A percentile compares a stretch with the other conserved stretches of the same genome.
These are phyloP conservation scores for Ceratocystis ficicola DNA, from an alignment of 2,329 filamentous ascomycete species.

Conservation along the genomic window DNA sequence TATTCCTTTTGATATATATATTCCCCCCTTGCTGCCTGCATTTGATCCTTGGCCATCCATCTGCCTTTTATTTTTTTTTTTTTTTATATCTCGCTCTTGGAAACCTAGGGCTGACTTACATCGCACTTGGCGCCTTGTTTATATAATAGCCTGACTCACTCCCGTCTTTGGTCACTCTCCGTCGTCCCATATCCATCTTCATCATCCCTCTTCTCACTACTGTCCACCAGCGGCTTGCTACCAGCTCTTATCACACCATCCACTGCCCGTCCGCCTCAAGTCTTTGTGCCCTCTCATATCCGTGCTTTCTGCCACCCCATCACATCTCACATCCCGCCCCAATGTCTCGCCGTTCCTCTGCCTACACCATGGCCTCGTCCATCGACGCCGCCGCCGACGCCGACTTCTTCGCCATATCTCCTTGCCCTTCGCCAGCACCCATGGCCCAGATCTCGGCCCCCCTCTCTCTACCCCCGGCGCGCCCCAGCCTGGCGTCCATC, in stretches of 20 bases:
- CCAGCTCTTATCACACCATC: neutral
- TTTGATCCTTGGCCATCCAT: neutral
- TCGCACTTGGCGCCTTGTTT: neutral
- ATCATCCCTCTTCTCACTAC: neutral
- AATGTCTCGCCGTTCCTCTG: slow-evolving; percentile 17
- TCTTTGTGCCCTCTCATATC: too few species aligned
- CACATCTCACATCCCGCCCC: neutral
- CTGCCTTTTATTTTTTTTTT: slow-evolving; percentile 2
- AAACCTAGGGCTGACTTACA: slow-evolving; percentile 4
- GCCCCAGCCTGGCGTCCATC: slow-evolving; percentile 2
- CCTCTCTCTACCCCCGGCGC: neutral
- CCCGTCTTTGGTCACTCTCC: neutral
- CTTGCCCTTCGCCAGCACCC: slow-evolving; percentile 11
- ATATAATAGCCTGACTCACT: slow-evolving; percentile 1
- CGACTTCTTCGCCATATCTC: slow-evolving; percentile 21
- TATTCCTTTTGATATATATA: neutral
- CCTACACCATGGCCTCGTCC: slow-evolving; percentile 14
- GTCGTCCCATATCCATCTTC: neutral
- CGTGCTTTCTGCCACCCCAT: neutral
- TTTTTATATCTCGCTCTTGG: neutral
- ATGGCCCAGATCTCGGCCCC: neutral
- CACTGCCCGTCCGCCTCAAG: too few species aligned
- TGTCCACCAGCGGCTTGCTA: neutral
- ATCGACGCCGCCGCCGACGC: slow-evolving; percentile 12
- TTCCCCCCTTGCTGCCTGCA: neutral